Evolutionary conservation across 441 rosid species (phyloP).

Genomic region (Metrosideros polymorpha): DNA sequence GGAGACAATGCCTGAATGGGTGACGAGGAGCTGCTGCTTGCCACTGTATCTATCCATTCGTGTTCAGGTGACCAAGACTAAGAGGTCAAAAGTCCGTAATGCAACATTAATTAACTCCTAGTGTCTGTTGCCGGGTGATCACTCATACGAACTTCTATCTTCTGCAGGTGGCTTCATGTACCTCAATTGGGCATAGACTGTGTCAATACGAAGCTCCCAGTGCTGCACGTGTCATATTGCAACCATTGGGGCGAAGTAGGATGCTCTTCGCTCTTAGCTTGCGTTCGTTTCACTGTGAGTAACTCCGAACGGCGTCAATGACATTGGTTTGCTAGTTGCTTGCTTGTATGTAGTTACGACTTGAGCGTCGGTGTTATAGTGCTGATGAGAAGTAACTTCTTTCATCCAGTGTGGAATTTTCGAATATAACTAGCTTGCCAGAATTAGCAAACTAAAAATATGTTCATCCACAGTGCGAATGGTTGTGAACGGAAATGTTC

Average conservation of each 20-base stretch:
- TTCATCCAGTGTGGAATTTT: background rate
- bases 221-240: background rate
- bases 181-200: background rate
- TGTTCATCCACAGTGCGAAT: background rate
- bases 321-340: background rate
- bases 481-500: no score
- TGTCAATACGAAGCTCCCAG: background rate
- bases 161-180: background rate
- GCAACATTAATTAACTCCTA: background rate
- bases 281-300: background rate
- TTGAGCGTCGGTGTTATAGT: background rate
- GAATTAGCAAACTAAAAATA: background rate
- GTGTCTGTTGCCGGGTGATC: background rate
- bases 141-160: background rate
- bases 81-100: background rate
- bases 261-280: background rate
- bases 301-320: background rate
- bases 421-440: background rate
- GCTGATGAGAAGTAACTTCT: background rate
- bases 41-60: background rate
- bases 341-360: background rate
- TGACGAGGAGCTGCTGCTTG: background rate
- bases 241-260: background rate
- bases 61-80: background rate
- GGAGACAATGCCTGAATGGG: slow-evolving; percentile 16